Base-by-base conservation (phyloP, 768 basidiomycete species). In the Candolleomyces aberdarensis region DNA sequence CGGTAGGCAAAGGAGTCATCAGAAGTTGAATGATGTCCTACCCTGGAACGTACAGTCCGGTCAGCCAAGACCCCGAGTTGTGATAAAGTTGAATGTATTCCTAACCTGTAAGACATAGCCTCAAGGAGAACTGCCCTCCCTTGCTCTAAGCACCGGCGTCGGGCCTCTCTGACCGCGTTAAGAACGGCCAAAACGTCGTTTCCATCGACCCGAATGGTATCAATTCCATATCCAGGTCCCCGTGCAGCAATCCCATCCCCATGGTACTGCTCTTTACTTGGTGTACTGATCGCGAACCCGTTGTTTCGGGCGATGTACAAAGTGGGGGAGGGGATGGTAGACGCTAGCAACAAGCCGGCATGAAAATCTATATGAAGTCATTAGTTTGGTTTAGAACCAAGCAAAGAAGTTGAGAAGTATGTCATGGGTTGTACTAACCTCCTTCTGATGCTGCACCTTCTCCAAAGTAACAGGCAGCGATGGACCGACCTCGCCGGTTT, bases 1-100 rank as follows among this genome's bases (percentile, higher is more conserved):
- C 95, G 86, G 72, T 98, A 98, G 20, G 94, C 95, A 67, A 92
- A 96, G 5, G 94, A 96, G 72, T 98, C 95, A 67, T 98, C 96
- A 10, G 95, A 96, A 0, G 92, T 96, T 17, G 92, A 94, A 70
- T 96, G 94, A 70, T 98, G 94, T n/a, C 94, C 91, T 13, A 97
- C 88, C 29, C 90, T 91, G 69, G 49, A 54, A 40, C 55, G 43
- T 47, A 53, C 17, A 26, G 47, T 49, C 59, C 53, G 56, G 56
- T 44, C 49, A 58, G 40, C 46, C 53, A 36, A 22, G 39, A 32
- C 55, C 52, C 14, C 40, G 44, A 47, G 20, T 9, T 15, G 59
- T 51, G 43, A 40, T 29, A 13, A 17, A n/a, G 29, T 5, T n/a
- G 47, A 31, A 44, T 62, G 39, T 29, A 9, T 46, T 29, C 69